Conservation (phyloP, 2,329 filamentous ascomycete genomes). For the Hypoxylon sp. region DNA sequence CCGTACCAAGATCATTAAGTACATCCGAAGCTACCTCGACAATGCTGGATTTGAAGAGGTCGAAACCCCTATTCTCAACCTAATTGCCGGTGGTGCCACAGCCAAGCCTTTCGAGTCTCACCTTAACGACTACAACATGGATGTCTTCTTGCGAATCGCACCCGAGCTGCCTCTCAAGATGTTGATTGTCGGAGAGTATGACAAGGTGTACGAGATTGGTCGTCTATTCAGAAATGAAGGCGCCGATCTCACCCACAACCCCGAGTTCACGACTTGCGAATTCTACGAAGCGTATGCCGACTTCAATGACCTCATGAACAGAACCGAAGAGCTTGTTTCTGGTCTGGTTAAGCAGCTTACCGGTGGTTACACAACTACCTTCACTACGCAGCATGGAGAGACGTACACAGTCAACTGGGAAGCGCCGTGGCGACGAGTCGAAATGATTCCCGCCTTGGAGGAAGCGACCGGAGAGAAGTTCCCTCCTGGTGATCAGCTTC, state of each 20-base stretch:
- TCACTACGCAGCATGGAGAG: slow-evolving; percentile 89
- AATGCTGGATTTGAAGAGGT: slow-evolving; percentile 91
- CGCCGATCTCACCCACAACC: slow-evolving; percentile 95
- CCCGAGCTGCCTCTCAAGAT: slow-evolving; percentile 98
- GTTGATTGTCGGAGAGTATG: slow-evolving; percentile 91
- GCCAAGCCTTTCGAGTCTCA: slow-evolving; percentile 95
- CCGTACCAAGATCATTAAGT: slow-evolving; percentile 88
- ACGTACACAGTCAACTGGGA: slow-evolving; percentile 96
- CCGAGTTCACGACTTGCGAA: slow-evolving; percentile 97
- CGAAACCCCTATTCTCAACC: slow-evolving; percentile 97
- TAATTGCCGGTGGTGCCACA: slow-evolving; percentile 94
- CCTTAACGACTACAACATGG: slow-evolving; percentile 96
- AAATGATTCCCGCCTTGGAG: slow-evolving; percentile 96
- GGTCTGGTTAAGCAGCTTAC: slow-evolving; percentile 90
- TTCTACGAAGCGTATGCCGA: slow-evolving; percentile 97
- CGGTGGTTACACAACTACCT: slow-evolving; percentile 87
- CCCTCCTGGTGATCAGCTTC: slow-evolving; percentile 87
- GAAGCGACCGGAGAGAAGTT: slow-evolving; percentile 93
- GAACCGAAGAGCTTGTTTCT: slow-evolving; percentile 94
- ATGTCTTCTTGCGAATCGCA: slow-evolving; percentile 94
- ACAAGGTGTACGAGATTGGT: slow-evolving; percentile 95
- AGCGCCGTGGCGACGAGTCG: slow-evolving; percentile 90
- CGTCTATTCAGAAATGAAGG: slow-evolving; percentile 96
- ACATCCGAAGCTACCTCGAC: slow-evolving; percentile 91
- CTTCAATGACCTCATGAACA: slow-evolving; percentile 89